Evolutionary conservation across 495 filamentous ascomycete species (phyloP).

Genomic region (Aspergillus conjunctus): DNA sequence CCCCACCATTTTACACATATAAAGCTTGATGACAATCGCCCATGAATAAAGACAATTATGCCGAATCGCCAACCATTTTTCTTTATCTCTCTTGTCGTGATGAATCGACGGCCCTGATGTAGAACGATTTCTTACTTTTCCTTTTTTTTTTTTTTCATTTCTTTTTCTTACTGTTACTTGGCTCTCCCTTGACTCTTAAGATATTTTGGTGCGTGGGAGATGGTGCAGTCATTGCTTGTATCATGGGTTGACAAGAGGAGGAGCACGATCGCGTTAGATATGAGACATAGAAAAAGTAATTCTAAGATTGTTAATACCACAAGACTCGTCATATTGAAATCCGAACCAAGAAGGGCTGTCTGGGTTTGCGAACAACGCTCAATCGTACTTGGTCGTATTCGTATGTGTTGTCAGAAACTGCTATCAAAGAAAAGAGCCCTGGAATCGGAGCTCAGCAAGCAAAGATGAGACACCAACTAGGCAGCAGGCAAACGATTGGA

Average conservation of each 20-base stretch:
- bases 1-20: constrained; percentile 13
- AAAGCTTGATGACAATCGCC: constrained; percentile 26
- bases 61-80: constrained; percentile 12
- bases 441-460: too few species aligned
- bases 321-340: background rate
- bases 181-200: background rate
- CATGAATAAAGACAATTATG: constrained; percentile 30
- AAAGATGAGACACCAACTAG: too few species aligned
- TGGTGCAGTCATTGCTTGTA: background rate
- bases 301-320: background rate
- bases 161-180: background rate
- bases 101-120: constrained; percentile 13
- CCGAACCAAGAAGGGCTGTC: background rate
- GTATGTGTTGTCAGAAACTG: too few species aligned
- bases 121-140: constrained; percentile 17
- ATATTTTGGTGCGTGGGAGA: background rate
- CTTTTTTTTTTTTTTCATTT: constrained; percentile 9
- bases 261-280: constrained; percentile 1
- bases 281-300: constrained; percentile 4
- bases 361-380: too few species aligned
- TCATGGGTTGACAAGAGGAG: background rate
- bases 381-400: too few species aligned
- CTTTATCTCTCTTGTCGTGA: constrained; percentile 13
- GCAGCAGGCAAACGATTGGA: too few species aligned
- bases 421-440: too few species aligned